Base-by-base conservation (phyloP, 169 alveolate species). In the Toxoplasma gondii region DNA sequence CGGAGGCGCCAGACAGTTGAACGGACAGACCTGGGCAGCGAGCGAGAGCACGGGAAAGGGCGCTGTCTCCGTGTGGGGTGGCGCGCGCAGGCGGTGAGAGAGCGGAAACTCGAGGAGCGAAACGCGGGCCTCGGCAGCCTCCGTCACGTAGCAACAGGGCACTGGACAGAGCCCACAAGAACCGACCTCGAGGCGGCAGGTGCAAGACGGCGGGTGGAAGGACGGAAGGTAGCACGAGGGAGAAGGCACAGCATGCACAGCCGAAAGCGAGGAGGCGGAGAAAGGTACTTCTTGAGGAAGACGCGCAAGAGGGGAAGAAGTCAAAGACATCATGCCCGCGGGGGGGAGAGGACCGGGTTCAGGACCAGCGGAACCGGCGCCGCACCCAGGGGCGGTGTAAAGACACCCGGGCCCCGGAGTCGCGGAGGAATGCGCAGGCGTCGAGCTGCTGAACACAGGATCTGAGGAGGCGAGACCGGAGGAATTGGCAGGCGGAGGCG, bases 1-100 rank as follows among this genome's bases (percentile, higher is more conserved):
- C 74, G 84, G 84, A 41, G 84, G 84, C 44, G 84, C 84, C n/a
- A 74, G 84, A 44, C 84, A 74, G 84, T n/a, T 74, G 84, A 74
- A 74, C n/a, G 84, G 84, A n/a, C 84, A 74, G 24, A 19, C n/a
- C 7, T 64, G 74, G 22, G 58, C 58, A 12, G 58, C 58, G 12
- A 49, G 58, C 22, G 58, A 49, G 58, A 49, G 58, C 22, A 49
- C 4, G 12, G 58, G 12, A 4, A 12, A 4, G 58, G 58, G 12
- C 58, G 58, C 22, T 12, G 58, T 7, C 58, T 49, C 58, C 12
- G 4, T 12, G 58, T 4, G 58, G 22, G n/a, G 74, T 31, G 31
- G 74, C n/a, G 22, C 31, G 31, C 74, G 31, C 34, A 19, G 74
- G n/a, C 74, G 74, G 1, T 64, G 74, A 16, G 74, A 64, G 29